Evolutionary conservation across 352 stramenopile genomes (phyloP).

Genomic region (Globisporangium perplexum): DNA sequence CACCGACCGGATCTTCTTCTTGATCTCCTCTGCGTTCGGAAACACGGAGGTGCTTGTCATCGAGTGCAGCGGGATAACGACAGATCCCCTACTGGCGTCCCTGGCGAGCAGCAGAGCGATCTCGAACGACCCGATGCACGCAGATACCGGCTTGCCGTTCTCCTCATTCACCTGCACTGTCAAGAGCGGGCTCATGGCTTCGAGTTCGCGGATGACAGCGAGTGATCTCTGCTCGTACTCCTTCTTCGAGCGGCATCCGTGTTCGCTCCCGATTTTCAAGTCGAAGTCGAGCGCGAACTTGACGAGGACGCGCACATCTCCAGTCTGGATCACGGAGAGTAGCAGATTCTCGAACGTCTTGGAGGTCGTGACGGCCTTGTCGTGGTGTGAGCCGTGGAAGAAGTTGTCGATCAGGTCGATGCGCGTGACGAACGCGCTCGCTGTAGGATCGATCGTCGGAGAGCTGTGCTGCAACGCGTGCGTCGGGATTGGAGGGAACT

Average conservation of each 20-base stretch:
- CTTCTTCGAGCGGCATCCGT: slow-evolving; percentile 40
- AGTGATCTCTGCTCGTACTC: slow-evolving; percentile 47
- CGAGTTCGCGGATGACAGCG: slow-evolving; percentile 30
- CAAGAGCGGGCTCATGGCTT: slow-evolving; percentile 48
- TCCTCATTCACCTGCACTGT: slow-evolving; percentile 33
- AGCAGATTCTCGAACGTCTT: slow-evolving; percentile 62
- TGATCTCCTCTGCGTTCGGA: slow-evolving; percentile 39
- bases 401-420: slow-evolving; percentile 54
- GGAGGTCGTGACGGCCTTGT: slow-evolving; percentile 22
- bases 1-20: slow-evolving; percentile 47
- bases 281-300: slow-evolving; percentile 30
- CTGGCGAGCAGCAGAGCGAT: slow-evolving; percentile 40
- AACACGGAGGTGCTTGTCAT: slow-evolving; percentile 46
- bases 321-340: slow-evolving; percentile 39
- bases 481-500: slow-evolving; percentile 28
- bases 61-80: slow-evolving; percentile 46
- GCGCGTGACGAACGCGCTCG: neutral
- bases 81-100: slow-evolving; percentile 10
- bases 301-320: slow-evolving; percentile 44
- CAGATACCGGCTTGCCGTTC: slow-evolving; percentile 6
- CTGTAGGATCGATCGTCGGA: neutral
- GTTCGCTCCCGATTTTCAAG: slow-evolving; percentile 25
- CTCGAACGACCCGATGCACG: slow-evolving; percentile 42
- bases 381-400: slow-evolving; percentile 47
- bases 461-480: neutral